Base-by-base conservation (phyloP, 108 stramenopile genomes). In the Schizochytrium sp. region DNA sequence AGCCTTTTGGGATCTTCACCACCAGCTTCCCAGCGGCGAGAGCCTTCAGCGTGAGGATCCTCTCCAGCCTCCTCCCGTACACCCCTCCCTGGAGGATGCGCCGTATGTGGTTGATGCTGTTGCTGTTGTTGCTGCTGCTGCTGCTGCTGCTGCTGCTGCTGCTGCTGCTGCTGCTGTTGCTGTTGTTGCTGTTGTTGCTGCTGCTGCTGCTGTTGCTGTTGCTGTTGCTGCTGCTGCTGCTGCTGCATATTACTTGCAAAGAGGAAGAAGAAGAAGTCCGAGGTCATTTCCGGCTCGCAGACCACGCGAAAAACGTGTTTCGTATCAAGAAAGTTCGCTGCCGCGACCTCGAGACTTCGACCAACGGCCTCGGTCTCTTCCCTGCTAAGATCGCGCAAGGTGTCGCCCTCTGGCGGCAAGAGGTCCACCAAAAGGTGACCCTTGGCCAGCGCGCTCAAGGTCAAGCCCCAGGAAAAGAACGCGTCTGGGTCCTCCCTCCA, bases 251-350 rank as follows among this genome's bases (percentile, higher is more conserved):
- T 83, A 12, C 48, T 83, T 8, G 76, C 76, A 45, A 83, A 53
- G 48, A 83, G 51, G 51, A 83, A 83, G 51, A 53, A 83, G 76
- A 83, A 83, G 28, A 83, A 83, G 51, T 83, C 76, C 45, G 76
- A 6, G n/a, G 48, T 23, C 76, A 83, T 83, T 12, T 83, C 76
- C 19, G n/a, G 45, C 25, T 83, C 76, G 76, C 76, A 83, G 25
- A 83, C 48, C 10, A 83, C 76, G n/a, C 76, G 76, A 16, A 83
- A 53, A 3, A 83, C 76, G 28, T 83, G 76, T 5, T 83, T 47
- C 10, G 76, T 83, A 34, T 83, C 76, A 0, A 83, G 76, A 45
- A 53, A 83, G n/a, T 47, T 45, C 76, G 45, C 48, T 16, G 76
- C 45, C 8, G 76, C 76, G 28, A 25, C 28, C 51, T 83, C 76